These are phyloP conservation scores for Scleromitrula shiraiana DNA, from an alignment of 2,329 filamentous ascomycete species.

Conservation along the genomic window DNA sequence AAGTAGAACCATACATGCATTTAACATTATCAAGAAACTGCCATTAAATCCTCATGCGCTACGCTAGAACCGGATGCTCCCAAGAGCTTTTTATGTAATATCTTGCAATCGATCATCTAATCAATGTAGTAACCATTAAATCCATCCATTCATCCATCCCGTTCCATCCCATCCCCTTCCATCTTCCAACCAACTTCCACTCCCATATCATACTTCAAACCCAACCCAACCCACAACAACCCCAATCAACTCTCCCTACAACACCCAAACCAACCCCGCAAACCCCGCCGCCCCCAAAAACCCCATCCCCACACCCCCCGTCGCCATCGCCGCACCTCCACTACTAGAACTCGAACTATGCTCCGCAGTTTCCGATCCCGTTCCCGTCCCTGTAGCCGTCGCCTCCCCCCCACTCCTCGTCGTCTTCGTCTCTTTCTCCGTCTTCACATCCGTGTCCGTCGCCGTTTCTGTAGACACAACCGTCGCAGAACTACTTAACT, in stretches of 20 bases:
- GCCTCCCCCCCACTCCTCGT: not conserved
- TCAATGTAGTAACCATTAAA: no score
- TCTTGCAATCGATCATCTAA: no score
- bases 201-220: not conserved
- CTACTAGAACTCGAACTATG: slow-evolving; percentile 1
- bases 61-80: no score
- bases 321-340: not conserved
- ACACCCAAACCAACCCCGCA: slow-evolving; percentile 3
- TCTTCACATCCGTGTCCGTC: not conserved
- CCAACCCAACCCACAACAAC: not conserved
- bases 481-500: not conserved
- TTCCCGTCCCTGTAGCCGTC: not conserved
- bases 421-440: not conserved
- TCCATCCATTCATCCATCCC: no score
- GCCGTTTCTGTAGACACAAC: not conserved
- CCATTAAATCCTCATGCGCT: no score
- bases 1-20: no score
- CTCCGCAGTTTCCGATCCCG: no score
- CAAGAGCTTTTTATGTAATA: no score
- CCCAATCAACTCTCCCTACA: not conserved
- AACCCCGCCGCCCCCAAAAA: not conserved
- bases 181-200: not conserved
- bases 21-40: no score
- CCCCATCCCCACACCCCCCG: not conserved
- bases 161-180: not conserved